A percentile compares a stretch with the other conserved stretches of the same genome.
Conservation (phyloP, 202 grass and related monocot genomes). For the Schoenoplectus triqueter region DNA sequence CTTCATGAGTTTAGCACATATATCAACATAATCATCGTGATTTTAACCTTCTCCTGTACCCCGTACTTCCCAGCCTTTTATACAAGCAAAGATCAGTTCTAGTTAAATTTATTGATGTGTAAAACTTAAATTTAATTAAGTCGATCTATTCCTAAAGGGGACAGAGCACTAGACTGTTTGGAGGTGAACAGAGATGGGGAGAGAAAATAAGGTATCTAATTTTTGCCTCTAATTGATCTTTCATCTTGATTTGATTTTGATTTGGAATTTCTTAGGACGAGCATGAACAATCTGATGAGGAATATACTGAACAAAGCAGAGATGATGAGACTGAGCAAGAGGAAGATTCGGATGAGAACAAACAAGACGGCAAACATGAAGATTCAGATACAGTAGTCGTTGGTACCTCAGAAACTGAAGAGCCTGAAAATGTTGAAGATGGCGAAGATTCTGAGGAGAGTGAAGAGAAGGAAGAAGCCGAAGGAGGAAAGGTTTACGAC, state of each 20-base stretch:
- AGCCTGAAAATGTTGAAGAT: background rate
- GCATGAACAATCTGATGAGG: background rate
- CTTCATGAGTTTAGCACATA: background rate
- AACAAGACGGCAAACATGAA: background rate
- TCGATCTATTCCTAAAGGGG: background rate
- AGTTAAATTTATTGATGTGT: background rate
- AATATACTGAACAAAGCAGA: background rate
- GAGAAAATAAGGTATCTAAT: background rate
- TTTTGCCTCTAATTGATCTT: background rate
- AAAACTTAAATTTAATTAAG: background rate
- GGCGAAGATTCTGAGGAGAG: background rate
- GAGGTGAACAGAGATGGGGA: background rate
- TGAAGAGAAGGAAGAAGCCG: background rate
- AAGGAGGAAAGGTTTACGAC: background rate
- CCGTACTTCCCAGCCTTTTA: background rate
- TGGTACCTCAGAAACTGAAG: background rate
- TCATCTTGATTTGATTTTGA: background rate
- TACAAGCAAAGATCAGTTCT: constrained; percentile 12
- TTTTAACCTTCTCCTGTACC: background rate
- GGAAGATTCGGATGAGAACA: background rate
- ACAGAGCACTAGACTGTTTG: background rate
- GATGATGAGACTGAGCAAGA: constrained; percentile 3
- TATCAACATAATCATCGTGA: background rate
- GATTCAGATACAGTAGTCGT: background rate
- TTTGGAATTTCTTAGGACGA: background rate